These are phyloP conservation scores for Chaetomiaceae sp. DNA, from an alignment of 2,329 filamentous ascomycete genomes.

Conservation along the genomic window DNA sequence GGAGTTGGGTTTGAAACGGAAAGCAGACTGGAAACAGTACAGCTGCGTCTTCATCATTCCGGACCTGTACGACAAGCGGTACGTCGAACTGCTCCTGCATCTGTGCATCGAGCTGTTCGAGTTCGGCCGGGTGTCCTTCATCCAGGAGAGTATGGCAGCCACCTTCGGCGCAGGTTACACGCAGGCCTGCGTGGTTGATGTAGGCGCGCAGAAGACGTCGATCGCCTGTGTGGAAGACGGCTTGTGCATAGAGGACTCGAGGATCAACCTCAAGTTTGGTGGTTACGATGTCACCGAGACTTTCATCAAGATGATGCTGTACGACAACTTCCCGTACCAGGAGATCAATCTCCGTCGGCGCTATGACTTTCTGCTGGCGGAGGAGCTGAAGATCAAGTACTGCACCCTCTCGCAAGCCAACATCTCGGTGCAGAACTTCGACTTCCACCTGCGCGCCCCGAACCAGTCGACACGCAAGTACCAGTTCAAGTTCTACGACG, in stretches of 20 bases:
- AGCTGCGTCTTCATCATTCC: slow-evolving; percentile 97
- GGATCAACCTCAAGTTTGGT: slow-evolving; percentile 90
- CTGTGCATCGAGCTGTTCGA: slow-evolving; percentile 85
- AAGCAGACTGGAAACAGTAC: slow-evolving; percentile 81
- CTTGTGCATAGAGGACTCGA: slow-evolving; percentile 87
- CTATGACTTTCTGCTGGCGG: slow-evolving; percentile 88
- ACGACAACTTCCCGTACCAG: slow-evolving; percentile 89
- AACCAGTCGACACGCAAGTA: slow-evolving; percentile 90
- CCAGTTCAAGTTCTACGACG: slow-evolving; percentile 94
- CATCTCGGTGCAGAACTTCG: slow-evolving; percentile 79
- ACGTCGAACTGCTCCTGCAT: slow-evolving; percentile 77
- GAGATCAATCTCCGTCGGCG: slow-evolving; percentile 87
- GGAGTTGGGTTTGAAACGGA: slow-evolving; percentile 72
- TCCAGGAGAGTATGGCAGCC: slow-evolving; percentile 91
- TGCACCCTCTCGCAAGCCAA: slow-evolving; percentile 88
- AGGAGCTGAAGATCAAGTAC: slow-evolving; percentile 90
- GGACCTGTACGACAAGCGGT: slow-evolving; percentile 90
- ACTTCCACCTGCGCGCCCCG: slow-evolving; percentile 84
- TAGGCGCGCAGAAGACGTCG: slow-evolving; percentile 95
- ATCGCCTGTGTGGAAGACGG: slow-evolving; percentile 96
- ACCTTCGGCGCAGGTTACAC: slow-evolving; percentile 95
- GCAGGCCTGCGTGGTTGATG: slow-evolving; percentile 88
- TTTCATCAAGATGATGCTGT: slow-evolving; percentile 97
- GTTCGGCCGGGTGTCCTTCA: slow-evolving; percentile 83
- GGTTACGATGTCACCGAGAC: slow-evolving; percentile 89